Percentiles rank a stretch among this genome's conserved stretches.
Evolutionary conservation across 495 filamentous ascomycete genomes (phyloP).

Genomic region (Peziza echinospora): DNA sequence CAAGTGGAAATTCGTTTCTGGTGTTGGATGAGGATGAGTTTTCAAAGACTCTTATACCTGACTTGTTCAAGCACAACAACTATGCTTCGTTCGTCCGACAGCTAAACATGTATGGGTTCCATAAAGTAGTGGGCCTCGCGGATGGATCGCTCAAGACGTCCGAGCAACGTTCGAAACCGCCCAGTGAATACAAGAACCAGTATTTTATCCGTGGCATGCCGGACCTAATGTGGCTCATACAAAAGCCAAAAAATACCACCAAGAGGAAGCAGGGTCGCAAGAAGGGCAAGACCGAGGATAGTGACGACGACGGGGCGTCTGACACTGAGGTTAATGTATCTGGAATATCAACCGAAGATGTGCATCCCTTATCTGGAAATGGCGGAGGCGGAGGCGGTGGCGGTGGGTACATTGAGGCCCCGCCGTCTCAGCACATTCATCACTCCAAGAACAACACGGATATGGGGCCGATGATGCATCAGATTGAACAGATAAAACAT

Average conservation of each 20-base stretch:
- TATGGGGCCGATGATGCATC: conserved; percentile 49
- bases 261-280: conserved; percentile 27
- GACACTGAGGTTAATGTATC: background rate
- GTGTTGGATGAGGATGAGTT: conserved; percentile 98
- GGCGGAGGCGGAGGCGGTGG: conserved; percentile 23
- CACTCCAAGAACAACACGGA: conserved; percentile 24
- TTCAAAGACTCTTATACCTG: conserved; percentile 87
- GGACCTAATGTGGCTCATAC: conserved; percentile 89
- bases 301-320: conserved; percentile 36
- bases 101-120: conserved; percentile 98
- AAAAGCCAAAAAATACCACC: conserved; percentile 68
- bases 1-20: conserved; percentile 86
- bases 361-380: conserved; percentile 23
- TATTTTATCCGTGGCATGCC: conserved; percentile 89
- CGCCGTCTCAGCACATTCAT: conserved; percentile 13
- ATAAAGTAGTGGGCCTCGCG: conserved; percentile 91
- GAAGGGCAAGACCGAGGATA: conserved; percentile 46
- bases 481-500: conserved; percentile 58
- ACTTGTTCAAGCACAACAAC: conserved; percentile 98
- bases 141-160: conserved; percentile 96
- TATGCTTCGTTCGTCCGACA: conserved; percentile 97
- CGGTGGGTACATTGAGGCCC: conserved; percentile 16
- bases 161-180: conserved; percentile 88
- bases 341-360: conserved; percentile 24
- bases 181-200: conserved; percentile 91